A percentile compares a stretch with the other conserved stretches of the same genome.
Conservation (phyloP, 2,329 filamentous ascomycete species). For the Phoma sp. region DNA sequence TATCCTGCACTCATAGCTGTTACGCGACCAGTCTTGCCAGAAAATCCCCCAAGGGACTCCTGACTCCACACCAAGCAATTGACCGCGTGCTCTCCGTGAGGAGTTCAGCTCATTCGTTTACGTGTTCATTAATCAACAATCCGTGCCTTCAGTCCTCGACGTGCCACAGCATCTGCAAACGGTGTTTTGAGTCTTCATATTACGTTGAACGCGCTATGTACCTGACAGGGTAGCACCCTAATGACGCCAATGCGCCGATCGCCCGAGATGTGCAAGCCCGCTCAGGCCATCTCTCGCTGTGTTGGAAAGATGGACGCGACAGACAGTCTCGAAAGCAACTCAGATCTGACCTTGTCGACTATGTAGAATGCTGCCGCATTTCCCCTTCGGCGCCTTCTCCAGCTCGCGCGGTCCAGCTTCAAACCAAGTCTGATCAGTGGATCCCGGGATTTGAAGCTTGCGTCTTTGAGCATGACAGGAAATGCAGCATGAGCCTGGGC, state of each 20-base stretch:
- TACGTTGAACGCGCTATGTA: slow-evolving; percentile 19
- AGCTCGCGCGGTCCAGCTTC: no score
- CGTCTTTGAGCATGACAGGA: neutral
- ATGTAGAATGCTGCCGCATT: no score
- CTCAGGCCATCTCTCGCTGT: neutral
- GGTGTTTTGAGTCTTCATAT: slow-evolving; percentile 7
- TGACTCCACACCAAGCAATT: neutral
- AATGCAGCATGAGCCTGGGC: neutral
- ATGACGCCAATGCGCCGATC: slow-evolving; percentile 20
- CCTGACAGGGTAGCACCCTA: slow-evolving; percentile 16
- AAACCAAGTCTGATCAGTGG: no score
- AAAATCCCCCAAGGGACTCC: neutral
- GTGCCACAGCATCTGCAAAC: slow-evolving; percentile 11
- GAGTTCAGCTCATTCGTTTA: neutral
- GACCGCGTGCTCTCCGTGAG: neutral
- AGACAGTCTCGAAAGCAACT: neutral
- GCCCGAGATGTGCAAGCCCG: slow-evolving; percentile 6
- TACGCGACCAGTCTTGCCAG: neutral
- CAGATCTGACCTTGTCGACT: neutral
- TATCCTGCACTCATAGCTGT: neutral
- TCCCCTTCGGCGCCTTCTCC: no score
- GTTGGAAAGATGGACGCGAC: no score
- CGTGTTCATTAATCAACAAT: neutral
- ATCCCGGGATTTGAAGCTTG: neutral
- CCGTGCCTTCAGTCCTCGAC: neutral